phyloP scores from a whole-genome alignment of 805 yeast species.

The Lachancea sp. region DNA sequence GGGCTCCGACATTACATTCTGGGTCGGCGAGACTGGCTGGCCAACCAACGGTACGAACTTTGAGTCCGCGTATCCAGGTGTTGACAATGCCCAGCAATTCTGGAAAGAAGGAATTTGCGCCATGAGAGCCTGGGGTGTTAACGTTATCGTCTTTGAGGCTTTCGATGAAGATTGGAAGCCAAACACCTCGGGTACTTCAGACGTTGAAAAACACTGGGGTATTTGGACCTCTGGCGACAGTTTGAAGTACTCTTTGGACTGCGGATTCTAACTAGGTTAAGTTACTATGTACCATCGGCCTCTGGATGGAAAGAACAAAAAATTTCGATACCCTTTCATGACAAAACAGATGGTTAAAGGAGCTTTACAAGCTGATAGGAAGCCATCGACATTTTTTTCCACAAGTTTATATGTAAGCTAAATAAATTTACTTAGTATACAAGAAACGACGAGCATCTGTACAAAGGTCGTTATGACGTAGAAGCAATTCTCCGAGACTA shows the following conservation, averaged over 20 bases:
- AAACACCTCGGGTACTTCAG: constrained; percentile 73
- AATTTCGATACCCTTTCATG: constrained; percentile 3
- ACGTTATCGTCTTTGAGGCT: constrained; percentile 90
- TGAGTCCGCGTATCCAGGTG: constrained; percentile 60
- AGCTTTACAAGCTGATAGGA: neutral
- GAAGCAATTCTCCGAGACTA: too few relatives aligned
- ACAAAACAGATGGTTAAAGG: neutral
- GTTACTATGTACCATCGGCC: too few relatives aligned
- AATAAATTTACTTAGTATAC: neutral
- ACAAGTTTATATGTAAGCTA: too few relatives aligned
- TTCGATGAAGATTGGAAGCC: constrained; percentile 97
- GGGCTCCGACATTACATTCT: constrained; percentile 84
- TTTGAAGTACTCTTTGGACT: constrained; percentile 42
- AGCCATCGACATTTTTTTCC: neutral
- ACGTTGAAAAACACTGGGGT: constrained; percentile 95
- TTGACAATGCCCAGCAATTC: constrained; percentile 66
- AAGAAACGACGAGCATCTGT: too few relatives aligned
- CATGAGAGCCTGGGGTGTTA: constrained; percentile 92
- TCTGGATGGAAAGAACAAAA: neutral
- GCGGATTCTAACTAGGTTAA: constrained; percentile 37
- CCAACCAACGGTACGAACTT: constrained; percentile 78
- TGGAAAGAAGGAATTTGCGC: constrained; percentile 91
- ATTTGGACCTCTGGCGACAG: constrained; percentile 53
- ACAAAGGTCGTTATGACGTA: neutral
- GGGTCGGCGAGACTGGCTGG: constrained; percentile 99